These are phyloP conservation scores for Chaetomium olivaceum DNA, from an alignment of 2,329 filamentous ascomycete species.

Conservation along the genomic window DNA sequence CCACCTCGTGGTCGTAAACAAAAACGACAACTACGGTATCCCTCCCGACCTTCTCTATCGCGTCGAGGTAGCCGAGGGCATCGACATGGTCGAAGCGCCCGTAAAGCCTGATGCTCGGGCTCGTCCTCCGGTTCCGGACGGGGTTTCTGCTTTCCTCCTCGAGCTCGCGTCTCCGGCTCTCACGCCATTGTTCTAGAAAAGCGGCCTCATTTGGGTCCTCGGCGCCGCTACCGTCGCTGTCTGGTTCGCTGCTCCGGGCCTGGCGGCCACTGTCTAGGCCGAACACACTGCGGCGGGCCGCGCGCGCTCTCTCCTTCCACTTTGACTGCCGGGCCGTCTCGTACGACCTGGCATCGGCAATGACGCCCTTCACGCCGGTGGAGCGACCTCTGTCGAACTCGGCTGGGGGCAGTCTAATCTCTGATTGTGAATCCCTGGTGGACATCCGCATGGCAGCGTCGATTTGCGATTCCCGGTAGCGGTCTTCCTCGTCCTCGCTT, in stretches of 20 bases:
- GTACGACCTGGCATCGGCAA: conserved; percentile 78
- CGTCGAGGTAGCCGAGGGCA: conserved; percentile 89
- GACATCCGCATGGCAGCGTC: conserved; percentile 67
- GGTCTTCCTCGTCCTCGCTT: conserved; percentile 58
- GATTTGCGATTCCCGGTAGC: conserved; percentile 55
- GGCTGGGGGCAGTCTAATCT: conserved; percentile 61
- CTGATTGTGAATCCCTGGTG: conserved; percentile 48
- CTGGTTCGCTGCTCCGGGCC: conserved; percentile 37
- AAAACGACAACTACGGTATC: conserved; percentile 89
- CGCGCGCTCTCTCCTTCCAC: conserved; percentile 54
- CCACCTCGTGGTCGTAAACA: conserved; percentile 84
- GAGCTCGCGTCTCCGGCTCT: conserved; percentile 75
- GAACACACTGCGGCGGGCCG: conserved; percentile 57
- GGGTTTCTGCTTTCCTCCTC: conserved; percentile 56
- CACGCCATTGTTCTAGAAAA: conserved; percentile 84
- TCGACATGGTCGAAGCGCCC: conserved; percentile 83
- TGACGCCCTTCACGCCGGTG: conserved; percentile 84
- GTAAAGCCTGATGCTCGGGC: conserved; percentile 75
- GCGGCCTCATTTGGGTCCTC: conserved; percentile 71
- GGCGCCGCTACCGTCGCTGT: conserved; percentile 41
- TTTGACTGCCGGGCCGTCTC: conserved; percentile 64
- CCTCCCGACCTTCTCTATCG: conserved; percentile 82
- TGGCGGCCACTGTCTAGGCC: conserved; percentile 44
- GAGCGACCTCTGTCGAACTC: conserved; percentile 68
- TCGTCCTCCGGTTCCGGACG: conserved; percentile 66